Conservation (phyloP, 169 alveolate species). For the Eimeria praecox region DNA sequence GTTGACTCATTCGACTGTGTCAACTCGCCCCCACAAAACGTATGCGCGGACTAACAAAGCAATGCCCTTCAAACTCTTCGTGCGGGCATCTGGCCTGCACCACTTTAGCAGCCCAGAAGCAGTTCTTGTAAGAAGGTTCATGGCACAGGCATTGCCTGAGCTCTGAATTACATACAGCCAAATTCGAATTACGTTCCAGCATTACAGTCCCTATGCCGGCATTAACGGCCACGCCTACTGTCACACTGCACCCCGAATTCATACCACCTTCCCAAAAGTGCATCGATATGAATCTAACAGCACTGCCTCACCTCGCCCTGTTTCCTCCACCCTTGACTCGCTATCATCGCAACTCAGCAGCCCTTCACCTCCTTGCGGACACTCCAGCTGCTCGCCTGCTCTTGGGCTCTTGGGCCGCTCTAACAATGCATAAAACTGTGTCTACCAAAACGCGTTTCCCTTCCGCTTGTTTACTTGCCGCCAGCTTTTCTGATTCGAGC, state of each 20-base stretch:
- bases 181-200: neutral
- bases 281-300: neutral
- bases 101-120: neutral
- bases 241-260: neutral
- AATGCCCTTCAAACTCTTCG: neutral
- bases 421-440: neutral
- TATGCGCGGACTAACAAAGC: neutral
- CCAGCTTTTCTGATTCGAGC: no score
- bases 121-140: neutral
- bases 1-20: neutral
- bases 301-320: neutral
- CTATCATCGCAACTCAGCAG: neutral
- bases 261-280: neutral
- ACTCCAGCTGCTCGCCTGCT: neutral
- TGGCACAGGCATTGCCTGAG: neutral
- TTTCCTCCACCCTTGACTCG: neutral
- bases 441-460: neutral
- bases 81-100: neutral
- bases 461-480: neutral
- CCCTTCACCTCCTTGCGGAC: neutral
- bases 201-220: neutral
- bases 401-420: neutral
- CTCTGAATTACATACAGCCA: neutral
- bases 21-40: neutral
- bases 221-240: neutral